Evolutionary conservation across 768 basidiomycete genomes (phyloP), one percentile per base, ranked within the genome.

Genomic region (Trametes gibbosa): DNA sequence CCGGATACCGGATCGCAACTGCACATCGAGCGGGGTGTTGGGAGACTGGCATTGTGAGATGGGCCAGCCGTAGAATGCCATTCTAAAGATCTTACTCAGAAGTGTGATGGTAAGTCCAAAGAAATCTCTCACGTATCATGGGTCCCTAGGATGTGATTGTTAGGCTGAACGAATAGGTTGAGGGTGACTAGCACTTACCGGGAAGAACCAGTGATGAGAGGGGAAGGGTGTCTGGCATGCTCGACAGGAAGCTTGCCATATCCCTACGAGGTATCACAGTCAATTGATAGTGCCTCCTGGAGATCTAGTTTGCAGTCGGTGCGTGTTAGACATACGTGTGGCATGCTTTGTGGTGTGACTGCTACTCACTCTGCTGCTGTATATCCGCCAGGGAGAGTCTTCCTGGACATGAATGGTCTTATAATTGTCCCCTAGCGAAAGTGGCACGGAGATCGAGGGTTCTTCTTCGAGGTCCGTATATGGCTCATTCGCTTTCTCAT

Each of bases 31-130:
- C 0, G 86, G 82, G 0, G 83, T 87, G 4, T 73, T 68, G 9
- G 75, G 74, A 35, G 82, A 81, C 70, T 97, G 94, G 68, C 95
- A 98, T 69, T 96, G 92, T 0, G 90, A 89, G 37, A 95, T 74
- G 0, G 89, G 90, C 85, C 88, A 91, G 14, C 90, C 89, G 64
- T 92, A 87, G 62, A 92, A 84, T 9, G 92, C 87, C 85, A 93
- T 86, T 5, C 87, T 89, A 17, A 53, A 23, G 21, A 1, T 35
- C 59, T 64, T 21, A 27, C 25, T 60, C 13, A 39, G 21, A 43
- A 53, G 8, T 35, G 19, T 12, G 45, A 24, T 17, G 34, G 34
- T 23, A 14, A 9, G 17, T 17, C 23, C 27, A 19, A 23, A 8
- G 35, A 32, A 32, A 34, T 34, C 7, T 77, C 82, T 57, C 72